A percentile compares a stretch with the other conserved stretches of the same genome.
Evolutionary conservation across 495 filamentous ascomycete genomes (phyloP).

Genomic region (Xylona heveae): DNA sequence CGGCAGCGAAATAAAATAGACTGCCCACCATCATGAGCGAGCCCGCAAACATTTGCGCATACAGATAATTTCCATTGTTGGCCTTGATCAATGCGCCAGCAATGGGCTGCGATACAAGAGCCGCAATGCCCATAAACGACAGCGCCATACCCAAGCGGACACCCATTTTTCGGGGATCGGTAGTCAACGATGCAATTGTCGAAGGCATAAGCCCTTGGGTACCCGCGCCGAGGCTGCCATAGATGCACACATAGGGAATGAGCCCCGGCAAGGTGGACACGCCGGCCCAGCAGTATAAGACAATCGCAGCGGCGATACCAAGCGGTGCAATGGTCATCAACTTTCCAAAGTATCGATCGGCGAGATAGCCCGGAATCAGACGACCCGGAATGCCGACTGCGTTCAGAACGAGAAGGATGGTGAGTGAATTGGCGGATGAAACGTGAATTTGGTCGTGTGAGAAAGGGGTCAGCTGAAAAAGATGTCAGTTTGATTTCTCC

Average conservation of each 20-base stretch:
- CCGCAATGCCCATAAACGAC: slow-evolving; percentile 49
- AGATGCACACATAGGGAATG: slow-evolving; percentile 37
- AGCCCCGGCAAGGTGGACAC: slow-evolving; percentile 27
- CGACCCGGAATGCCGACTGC: slow-evolving; percentile 42
- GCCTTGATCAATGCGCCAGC: slow-evolving; percentile 37
- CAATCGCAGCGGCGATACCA: slow-evolving; percentile 25
- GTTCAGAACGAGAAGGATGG: slow-evolving; percentile 57
- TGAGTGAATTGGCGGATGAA: too few species aligned
- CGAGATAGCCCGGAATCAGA: slow-evolving; percentile 34
- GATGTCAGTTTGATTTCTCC: too few species aligned
- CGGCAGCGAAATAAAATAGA: slow-evolving; percentile 23
- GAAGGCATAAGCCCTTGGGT: slow-evolving; percentile 47
- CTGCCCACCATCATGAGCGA: slow-evolving; percentile 16
- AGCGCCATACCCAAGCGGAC: slow-evolving; percentile 64
- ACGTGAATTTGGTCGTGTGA: too few species aligned
- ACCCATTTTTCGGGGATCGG: slow-evolving; percentile 45
- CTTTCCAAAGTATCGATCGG: slow-evolving; percentile 41
- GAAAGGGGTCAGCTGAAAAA: too few species aligned
- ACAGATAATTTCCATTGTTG: slow-evolving; percentile 28
- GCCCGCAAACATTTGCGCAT: slow-evolving; percentile 37
- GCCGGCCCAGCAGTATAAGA: slow-evolving; percentile 40
- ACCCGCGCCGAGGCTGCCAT: slow-evolving; percentile 38
- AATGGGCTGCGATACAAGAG: slow-evolving; percentile 53
- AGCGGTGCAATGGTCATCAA: slow-evolving; percentile 39
- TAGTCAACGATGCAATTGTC: slow-evolving; percentile 36